Base-by-base conservation (phyloP, 768 basidiomycete species). In the Gymnopilus junonius region DNA sequence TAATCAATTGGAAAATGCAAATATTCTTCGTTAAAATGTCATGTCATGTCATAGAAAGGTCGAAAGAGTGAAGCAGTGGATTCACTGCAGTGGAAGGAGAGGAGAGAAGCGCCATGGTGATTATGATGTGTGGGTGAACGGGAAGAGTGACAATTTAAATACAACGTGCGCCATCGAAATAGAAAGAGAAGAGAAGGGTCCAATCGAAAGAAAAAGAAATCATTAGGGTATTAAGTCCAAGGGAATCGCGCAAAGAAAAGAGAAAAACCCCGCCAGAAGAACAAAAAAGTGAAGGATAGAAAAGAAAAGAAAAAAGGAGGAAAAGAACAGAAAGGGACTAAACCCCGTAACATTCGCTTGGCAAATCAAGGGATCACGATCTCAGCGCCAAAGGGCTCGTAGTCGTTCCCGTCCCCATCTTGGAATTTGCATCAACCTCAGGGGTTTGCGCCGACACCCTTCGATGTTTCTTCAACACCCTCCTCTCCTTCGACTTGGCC, bases 381-480 rank as follows among this genome's bases (percentile, higher is more conserved):
- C 43, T 31, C 40, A 58, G 14, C 17, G 27, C 42, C 27, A 43
- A 15, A 17, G 31, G 31, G 11, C 32, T 34, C 32, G 10, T 14
- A 21, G 10, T 35, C 27, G 54, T 39, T n/a, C 20, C 17, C 32
- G 23, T 25, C 21, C 8, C 34, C 34, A 20, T 35, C 54, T 15
- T 55, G 34, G 42, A 25, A 42, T 55, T 34, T 20, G 34, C n/a
- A n/a, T n/a, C n/a, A n/a, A n/a, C n/a, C n/a, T n/a, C n/a, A n/a
- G n/a, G n/a, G n/a, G 34, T 15, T 54, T 45, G 53, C 61, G 53
- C 48, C 43, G 63, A 65, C 45, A 53, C 68, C 25, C 68, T 54
- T 37, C 68, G 55, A n/a, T 69, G 68, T 34, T 69, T 69, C 62
- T 65, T 69, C 55, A 69, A 60, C 34, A 69, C 68, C 40, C 64